Base-by-base conservation (phyloP, 805 yeast species). In the Candida methanosorbosa region DNA sequence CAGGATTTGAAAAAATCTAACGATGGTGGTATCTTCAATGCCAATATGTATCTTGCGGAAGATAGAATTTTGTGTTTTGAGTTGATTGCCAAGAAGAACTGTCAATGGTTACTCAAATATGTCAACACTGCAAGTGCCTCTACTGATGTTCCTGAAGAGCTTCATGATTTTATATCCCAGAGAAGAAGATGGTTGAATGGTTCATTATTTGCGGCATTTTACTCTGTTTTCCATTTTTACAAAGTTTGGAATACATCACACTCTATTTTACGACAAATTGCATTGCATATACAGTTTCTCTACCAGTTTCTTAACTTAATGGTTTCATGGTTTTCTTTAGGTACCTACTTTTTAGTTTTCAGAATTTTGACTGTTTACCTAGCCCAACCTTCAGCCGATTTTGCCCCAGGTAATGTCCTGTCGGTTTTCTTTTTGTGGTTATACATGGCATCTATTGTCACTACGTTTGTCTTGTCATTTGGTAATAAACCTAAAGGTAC, bases 121-220 rank as follows among this genome's bases (percentile, higher is more conserved):
- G 95, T 90, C 47, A 82, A 82, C 52, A 72, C 79, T 37, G 95
- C 97, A 4, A 75, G 75, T 42, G 97, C 97, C 1, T 87, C 84
- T 44, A 92, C 97, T 4, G 97, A 92, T 70, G 97, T 88, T 30
- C 97, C 97, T 6, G 94, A 83, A 45, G 66, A 73, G 24, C 70
- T 90, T 23, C 78, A 92, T 17, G 96, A 88, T 50, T 79, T 90
- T 43, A 79, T 92, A 22, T 70, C 87, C 27, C 97, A 90, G 59
- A 75, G 97, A 64, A 72, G 97, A 55, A 76, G 97, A 61, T 92
- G 97, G 97, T 71, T 90, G 44, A 90, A 90, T 56, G 97, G 97
- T 36, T 87, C 97, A 0, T 82, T 92, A 50, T 90, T 92, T 61
- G 97, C 97, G 0, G 92, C 94, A 8, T 68, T 87, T 38, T 90